Evolutionary conservation across 1,139 yeast species (phyloP).

Genomic region (Scheffersomyces illinoinensis): DNA sequence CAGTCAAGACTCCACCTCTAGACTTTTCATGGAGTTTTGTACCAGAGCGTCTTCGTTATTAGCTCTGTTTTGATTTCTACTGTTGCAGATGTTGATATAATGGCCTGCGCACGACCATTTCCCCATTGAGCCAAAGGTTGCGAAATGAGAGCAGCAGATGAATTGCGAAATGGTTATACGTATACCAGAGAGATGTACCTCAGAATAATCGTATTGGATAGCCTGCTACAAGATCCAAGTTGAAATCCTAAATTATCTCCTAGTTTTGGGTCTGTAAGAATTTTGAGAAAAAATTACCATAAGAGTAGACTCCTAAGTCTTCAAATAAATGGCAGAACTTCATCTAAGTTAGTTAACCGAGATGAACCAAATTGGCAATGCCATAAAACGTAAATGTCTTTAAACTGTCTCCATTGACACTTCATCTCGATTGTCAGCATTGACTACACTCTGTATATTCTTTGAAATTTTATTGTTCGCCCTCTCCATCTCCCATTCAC

Average conservation of each 20-base stretch:
- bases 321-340: too few relatives aligned
- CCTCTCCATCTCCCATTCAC: background rate
- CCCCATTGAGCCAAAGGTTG: conserved; percentile 2
- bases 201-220: background rate
- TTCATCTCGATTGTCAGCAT: background rate
- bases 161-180: background rate
- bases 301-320: background rate
- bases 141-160: background rate
- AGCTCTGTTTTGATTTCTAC: conserved; percentile 3
- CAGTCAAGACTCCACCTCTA: background rate
- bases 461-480: background rate
- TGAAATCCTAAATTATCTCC: background rate
- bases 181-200: background rate
- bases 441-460: background rate
- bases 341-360: background rate
- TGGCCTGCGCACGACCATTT: conserved; percentile 9
- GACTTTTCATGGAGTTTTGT: conserved; percentile 8
- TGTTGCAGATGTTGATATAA: conserved; percentile 2
- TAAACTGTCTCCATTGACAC: background rate
- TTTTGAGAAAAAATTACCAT: too few relatives aligned
- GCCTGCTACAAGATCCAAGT: background rate
- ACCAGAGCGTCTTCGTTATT: conserved; percentile 10
- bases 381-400: background rate
- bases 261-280: background rate
- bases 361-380: background rate